A percentile compares a stretch with the other conserved stretches of the same genome.
These are phyloP conservation scores for Monosporascus ibericus DNA, from an alignment of 2,329 filamentous ascomycete species.

Conservation along the genomic window DNA sequence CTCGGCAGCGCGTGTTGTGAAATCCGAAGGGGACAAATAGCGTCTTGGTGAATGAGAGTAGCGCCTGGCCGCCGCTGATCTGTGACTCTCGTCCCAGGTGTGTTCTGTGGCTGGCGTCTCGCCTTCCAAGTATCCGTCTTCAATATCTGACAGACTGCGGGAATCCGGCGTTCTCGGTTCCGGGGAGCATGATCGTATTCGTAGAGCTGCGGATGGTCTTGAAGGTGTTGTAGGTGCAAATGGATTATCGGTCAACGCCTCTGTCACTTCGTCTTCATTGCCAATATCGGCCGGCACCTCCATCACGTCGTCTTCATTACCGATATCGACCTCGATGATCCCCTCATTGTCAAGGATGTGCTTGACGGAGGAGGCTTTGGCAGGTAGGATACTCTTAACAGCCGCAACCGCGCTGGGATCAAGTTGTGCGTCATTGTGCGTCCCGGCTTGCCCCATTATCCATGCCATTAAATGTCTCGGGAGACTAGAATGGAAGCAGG, in stretches of 20 bases:
- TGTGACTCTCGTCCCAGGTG: too few relatives aligned
- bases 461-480: slow-evolving; percentile 2
- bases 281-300: neutral
- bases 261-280: neutral
- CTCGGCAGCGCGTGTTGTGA: neutral
- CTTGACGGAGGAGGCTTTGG: neutral
- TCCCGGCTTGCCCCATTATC: slow-evolving; percentile 6
- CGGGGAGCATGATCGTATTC: too few relatives aligned
- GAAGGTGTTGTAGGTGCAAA: neutral
- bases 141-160: too few relatives aligned
- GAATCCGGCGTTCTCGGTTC: too few relatives aligned
- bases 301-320: neutral
- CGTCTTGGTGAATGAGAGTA: neutral
- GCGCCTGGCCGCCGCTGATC: neutral
- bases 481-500: neutral
- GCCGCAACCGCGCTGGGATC: neutral
- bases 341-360: neutral
- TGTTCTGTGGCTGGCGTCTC: too few relatives aligned
- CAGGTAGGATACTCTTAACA: neutral
- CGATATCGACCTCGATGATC: slow-evolving; percentile 4
- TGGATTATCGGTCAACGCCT: neutral
- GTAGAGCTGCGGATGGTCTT: too few relatives aligned
- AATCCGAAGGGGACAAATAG: neutral
- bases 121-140: too few relatives aligned
- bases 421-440: neutral